Evolutionary conservation across 2,329 filamentous ascomycete species (phyloP).

Genomic region (Pleoardoris graminearum): DNA sequence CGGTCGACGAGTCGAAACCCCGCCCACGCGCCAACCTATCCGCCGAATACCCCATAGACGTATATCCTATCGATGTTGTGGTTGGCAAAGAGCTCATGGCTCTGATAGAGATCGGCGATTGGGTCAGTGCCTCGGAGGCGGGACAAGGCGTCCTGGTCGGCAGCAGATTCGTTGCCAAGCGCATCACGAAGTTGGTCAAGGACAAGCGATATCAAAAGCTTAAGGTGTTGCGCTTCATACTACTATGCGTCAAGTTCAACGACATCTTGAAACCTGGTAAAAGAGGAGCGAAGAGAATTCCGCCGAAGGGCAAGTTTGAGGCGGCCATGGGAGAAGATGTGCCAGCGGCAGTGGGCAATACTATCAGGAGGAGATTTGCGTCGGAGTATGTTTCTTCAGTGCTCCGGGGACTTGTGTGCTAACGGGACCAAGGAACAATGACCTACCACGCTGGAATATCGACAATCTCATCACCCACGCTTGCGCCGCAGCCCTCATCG

Average conservation of each 20-base stretch:
- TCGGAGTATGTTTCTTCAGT: slow-evolving; percentile 26
- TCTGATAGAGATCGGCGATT: slow-evolving; percentile 70
- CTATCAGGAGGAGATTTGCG: slow-evolving; percentile 65
- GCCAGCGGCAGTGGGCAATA: slow-evolving; percentile 29
- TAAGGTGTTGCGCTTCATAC: slow-evolving; percentile 55
- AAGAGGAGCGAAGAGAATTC: slow-evolving; percentile 53
- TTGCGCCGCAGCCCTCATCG: slow-evolving; percentile 69
- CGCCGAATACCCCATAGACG: slow-evolving; percentile 69
- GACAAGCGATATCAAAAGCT: slow-evolving; percentile 54
- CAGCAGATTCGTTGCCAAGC: slow-evolving; percentile 67
- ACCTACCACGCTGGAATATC: slow-evolving; percentile 71
- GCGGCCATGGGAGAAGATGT: slow-evolving; percentile 58
- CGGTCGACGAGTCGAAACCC: slow-evolving; percentile 69
- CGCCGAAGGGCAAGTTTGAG: slow-evolving; percentile 66
- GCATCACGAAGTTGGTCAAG: slow-evolving; percentile 62
- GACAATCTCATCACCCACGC: slow-evolving; percentile 75
- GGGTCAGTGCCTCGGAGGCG: slow-evolving; percentile 68
- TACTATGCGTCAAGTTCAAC: slow-evolving; percentile 54
- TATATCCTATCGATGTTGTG: slow-evolving; percentile 69
- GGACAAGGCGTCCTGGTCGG: slow-evolving; percentile 60
- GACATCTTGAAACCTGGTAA: slow-evolving; percentile 41
- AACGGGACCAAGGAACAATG: slow-evolving; percentile 35
- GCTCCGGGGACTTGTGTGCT: slow-evolving; percentile 9
- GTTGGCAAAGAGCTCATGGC: slow-evolving; percentile 70
- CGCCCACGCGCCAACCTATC: slow-evolving; percentile 70